Conservation (phyloP, 495 filamentous ascomycete genomes). For the Aspergillus sparsus region DNA sequence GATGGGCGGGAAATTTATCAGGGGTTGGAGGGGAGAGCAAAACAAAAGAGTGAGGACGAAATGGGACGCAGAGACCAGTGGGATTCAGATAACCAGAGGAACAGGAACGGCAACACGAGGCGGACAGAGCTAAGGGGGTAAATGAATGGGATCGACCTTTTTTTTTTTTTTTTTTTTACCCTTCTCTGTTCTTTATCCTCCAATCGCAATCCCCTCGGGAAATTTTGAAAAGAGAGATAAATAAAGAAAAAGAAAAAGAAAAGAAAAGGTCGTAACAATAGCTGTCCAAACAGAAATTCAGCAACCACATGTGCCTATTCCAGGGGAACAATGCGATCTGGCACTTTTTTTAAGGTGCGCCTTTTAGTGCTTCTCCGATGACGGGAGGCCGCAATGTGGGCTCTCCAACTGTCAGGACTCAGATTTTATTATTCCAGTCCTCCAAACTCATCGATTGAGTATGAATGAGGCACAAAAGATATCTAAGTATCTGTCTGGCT, state of each 20-base stretch:
- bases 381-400: slow-evolving; percentile 4
- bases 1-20: slow-evolving; percentile 26
- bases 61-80: slow-evolving; percentile 13
- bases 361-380: slow-evolving; percentile 13
- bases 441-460: neutral
- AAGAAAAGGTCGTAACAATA: neutral
- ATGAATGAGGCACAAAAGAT: neutral
- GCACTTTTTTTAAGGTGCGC: slow-evolving; percentile 7
- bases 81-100: slow-evolving; percentile 9
- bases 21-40: slow-evolving; percentile 19
- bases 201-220: neutral
- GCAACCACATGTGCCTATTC: neutral
- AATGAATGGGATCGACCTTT: neutral
- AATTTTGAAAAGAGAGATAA: neutral
- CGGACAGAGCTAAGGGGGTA: neutral
- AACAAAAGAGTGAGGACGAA: slow-evolving; percentile 13
- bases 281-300: slow-evolving; percentile 4
- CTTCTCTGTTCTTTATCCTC: too few relatives aligned
- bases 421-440: neutral
- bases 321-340: slow-evolving; percentile 17
- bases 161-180: too few relatives aligned
- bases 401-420: neutral
- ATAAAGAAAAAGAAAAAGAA: neutral
- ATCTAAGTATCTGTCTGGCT: too few relatives aligned
- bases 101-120: slow-evolving; percentile 10